Conservation (phyloP, 2,329 filamentous ascomycete species). For the Metarhizium sp. region DNA sequence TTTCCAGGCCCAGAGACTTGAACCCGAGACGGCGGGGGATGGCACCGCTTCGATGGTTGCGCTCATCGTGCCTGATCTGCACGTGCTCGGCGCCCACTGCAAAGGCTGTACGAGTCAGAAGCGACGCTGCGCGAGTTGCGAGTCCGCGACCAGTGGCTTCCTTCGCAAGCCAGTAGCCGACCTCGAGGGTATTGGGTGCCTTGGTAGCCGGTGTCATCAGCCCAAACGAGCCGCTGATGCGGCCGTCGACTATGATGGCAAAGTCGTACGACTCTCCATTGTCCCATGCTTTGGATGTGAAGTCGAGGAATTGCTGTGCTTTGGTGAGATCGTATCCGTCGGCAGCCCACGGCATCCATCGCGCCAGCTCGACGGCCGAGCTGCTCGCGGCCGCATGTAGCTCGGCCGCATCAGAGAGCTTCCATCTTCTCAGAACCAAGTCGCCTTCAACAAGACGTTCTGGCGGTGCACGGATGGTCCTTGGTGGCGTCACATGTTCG, state of each 20-base stretch:
- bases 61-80: conserved; percentile 8
- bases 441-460: conserved; percentile 9
- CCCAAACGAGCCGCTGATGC: conserved; percentile 8
- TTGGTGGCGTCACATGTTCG: neutral
- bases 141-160: conserved; percentile 9
- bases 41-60: conserved; percentile 7
- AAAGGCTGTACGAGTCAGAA: conserved; percentile 9
- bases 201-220: conserved; percentile 3
- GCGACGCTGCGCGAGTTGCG: conserved; percentile 8
- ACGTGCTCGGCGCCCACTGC: conserved; percentile 8
- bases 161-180: conserved; percentile 13
- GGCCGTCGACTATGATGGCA: conserved; percentile 6
- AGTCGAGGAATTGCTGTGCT: conserved; percentile 6
- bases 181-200: conserved; percentile 3
- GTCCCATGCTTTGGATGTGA: conserved; percentile 6
- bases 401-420: conserved; percentile 1
- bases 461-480: neutral
- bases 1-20: neutral
- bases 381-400: conserved; percentile 6
- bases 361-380: conserved; percentile 8
- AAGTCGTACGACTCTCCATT: conserved; percentile 7
- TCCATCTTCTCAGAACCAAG: conserved; percentile 10
- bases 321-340: conserved; percentile 6
- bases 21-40: conserved; percentile 9
- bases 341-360: conserved; percentile 12